Evolutionary conservation across 768 basidiomycete species (phyloP).

Genomic region (Lactarius trivialis): DNA sequence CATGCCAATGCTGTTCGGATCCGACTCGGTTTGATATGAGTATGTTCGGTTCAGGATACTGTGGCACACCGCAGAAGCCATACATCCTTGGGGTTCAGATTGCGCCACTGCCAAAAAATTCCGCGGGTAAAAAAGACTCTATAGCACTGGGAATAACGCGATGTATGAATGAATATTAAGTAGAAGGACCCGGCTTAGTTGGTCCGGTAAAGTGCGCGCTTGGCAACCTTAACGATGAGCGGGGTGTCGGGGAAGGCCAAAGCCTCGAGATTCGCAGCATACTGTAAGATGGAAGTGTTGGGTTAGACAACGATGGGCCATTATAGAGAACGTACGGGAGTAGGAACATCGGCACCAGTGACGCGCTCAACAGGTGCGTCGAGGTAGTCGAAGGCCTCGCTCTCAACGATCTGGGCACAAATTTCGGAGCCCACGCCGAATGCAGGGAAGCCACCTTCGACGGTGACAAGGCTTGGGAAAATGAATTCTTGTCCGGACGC

Average conservation of each 20-base stretch:
- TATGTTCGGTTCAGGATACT: not conserved
- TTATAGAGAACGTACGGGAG: constrained; percentile 60
- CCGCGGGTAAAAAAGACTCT: constrained; percentile 9
- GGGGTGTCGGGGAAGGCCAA: constrained; percentile 92
- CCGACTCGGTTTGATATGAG: constrained; percentile 39
- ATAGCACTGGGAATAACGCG: constrained; percentile 21
- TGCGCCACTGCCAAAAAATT: not conserved
- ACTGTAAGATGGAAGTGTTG: constrained; percentile 40
- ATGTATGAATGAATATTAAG: constrained; percentile 17
- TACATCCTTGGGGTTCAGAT: not conserved
- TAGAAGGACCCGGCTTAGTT: constrained; percentile 44
- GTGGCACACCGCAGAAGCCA: not conserved
- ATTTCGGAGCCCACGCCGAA: constrained; percentile 99
- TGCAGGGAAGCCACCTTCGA: constrained; percentile 97
- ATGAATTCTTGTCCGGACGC: constrained; percentile 7
- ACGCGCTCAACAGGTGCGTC: constrained; percentile 97
- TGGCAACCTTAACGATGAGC: constrained; percentile 89
- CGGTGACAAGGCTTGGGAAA: constrained; percentile 69
- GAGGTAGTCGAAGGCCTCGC: constrained; percentile 96
- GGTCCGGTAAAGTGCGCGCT: constrained; percentile 85
- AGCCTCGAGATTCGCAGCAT: constrained; percentile 82
- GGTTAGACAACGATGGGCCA: constrained; percentile 10
- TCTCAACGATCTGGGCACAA: constrained; percentile 95
- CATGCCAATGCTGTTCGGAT: constrained; percentile 96
- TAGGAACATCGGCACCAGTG: constrained; percentile 96